A percentile compares a stretch with the other conserved stretches of the same genome.
Evolutionary conservation across 2,329 filamentous ascomycete species (phyloP).

Genomic region (Trichothecium roseum): DNA sequence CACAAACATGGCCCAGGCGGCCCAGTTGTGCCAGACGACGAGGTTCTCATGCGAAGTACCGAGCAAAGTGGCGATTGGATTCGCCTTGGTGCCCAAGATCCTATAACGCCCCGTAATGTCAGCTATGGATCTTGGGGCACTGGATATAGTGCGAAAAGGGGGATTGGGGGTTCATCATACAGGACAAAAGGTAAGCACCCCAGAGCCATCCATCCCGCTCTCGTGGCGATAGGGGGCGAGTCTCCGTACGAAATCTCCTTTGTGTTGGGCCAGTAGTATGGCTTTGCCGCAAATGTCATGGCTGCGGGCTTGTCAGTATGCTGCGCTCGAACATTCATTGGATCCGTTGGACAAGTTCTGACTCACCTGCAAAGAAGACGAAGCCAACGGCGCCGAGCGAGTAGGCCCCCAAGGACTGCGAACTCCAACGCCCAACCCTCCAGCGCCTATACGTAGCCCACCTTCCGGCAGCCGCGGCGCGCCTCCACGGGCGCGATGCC

Average conservation of each 20-base stretch:
- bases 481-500: background rate
- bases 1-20: slow-evolving; percentile 44
- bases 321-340: no score
- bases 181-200: slow-evolving; percentile 41
- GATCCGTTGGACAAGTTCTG: no score
- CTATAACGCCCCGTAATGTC: no score
- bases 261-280: slow-evolving; percentile 44
- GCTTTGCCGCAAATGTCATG: slow-evolving; percentile 36
- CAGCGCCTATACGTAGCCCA: slow-evolving; percentile 12
- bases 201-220: slow-evolving; percentile 41
- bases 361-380: slow-evolving; percentile 33
- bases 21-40: slow-evolving; percentile 45
- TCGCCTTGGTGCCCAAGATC: slow-evolving; percentile 41
- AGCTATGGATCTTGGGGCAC: no score
- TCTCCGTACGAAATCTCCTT: slow-evolving; percentile 28
- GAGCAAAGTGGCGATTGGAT: slow-evolving; percentile 41
- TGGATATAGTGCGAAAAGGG: slow-evolving; percentile 11
- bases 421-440: slow-evolving; percentile 22
- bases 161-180: slow-evolving; percentile 10
- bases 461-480: background rate
- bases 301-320: slow-evolving; percentile 10
- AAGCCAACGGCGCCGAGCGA: slow-evolving; percentile 26
- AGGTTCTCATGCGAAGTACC: slow-evolving; percentile 47
- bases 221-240: slow-evolving; percentile 42
- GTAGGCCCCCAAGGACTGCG: slow-evolving; percentile 32